Evolutionary conservation across 495 filamentous ascomycete genomes (phyloP), one percentile per base, ranked within the genome.

Genomic region (Aspergillus steynii): DNA sequence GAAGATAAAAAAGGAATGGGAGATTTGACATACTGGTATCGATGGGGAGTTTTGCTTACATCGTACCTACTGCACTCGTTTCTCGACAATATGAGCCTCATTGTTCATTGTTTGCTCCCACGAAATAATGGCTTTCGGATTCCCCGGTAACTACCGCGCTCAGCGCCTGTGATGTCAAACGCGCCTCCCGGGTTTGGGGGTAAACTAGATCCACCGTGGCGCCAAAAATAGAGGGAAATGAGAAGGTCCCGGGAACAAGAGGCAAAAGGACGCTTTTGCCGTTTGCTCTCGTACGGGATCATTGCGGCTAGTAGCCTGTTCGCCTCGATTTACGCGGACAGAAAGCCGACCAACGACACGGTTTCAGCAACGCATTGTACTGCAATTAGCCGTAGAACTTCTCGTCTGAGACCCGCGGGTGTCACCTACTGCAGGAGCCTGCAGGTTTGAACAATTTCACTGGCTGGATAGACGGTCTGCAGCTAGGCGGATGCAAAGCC

Each of bases 401-500:
- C 15, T 54, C 51, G 26, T 8, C 50, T 26, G 29, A 27, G 32
- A 45, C 26, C 52, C 52, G 52, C 29, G 42, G 27, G 59, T 56
- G 32, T 55, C 53, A 61, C 59, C 29, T 42, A 14, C 37, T 42
- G 37, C 31, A 49, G 14, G 52, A 46, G 25, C 4, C 32, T 59
- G 48, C 37, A 49, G 42, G 15, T 14, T 60, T 29, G 37, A 29
- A 48, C 47, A 20, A 25, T 25, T 26, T 29, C 32, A 14, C 8
- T 49, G 47, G 58, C 42, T 3, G 58, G 34, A 37, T 50, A 55
- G 48, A 49, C 48, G 47, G 56, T 49, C 55, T 58, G 56, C 50
- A 25, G 7, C 56, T 31, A 34, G 29, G 28, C 20, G 37, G 27
- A 60, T 55, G 51, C 58, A 60, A 54, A 49, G 51, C 28, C 58